Evolutionary conservation across 805 yeast genomes (phyloP).

Genomic region (Komagataella phaffii): DNA sequence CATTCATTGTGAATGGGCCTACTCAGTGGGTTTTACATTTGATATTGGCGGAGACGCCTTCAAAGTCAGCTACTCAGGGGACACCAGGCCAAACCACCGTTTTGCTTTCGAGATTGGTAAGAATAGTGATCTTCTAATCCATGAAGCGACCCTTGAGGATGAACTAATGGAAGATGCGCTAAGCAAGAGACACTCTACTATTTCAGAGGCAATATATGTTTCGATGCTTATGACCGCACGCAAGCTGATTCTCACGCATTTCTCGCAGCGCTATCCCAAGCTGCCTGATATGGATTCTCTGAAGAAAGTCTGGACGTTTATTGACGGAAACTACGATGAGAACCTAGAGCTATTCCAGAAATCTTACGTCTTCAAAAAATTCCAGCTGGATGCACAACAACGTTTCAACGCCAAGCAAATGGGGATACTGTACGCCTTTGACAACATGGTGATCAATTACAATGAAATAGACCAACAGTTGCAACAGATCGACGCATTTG

Average conservation of each 20-base stretch:
- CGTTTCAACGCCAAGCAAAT: constrained; percentile 8
- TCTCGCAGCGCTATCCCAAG: constrained; percentile 77
- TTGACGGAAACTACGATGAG: not conserved
- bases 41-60: constrained; percentile 24
- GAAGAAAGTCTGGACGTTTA: constrained; percentile 4
- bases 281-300: constrained; percentile 17
- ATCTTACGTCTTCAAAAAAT: not conserved
- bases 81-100: constrained; percentile 67
- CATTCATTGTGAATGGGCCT: constrained; percentile 74
- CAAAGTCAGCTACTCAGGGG: constrained; percentile 85
- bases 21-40: constrained; percentile 46
- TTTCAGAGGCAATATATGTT: constrained; percentile 71
- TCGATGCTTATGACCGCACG: constrained; percentile 60
- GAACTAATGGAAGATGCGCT: constrained; percentile 66
- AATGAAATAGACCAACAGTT: constrained; percentile 25
- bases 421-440: constrained; percentile 42
- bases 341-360: constrained; percentile 14
- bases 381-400: not conserved
- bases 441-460: constrained; percentile 42
- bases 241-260: constrained; percentile 73
- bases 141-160: constrained; percentile 88
- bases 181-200: constrained; percentile 75
- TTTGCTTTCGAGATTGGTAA: constrained; percentile 47
- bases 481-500: constrained; percentile 9
- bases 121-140: constrained; percentile 64